phyloP scores from a whole-genome alignment of 2,329 filamentous ascomycete species.

The Pseudogymnoascus destructans region DNA sequence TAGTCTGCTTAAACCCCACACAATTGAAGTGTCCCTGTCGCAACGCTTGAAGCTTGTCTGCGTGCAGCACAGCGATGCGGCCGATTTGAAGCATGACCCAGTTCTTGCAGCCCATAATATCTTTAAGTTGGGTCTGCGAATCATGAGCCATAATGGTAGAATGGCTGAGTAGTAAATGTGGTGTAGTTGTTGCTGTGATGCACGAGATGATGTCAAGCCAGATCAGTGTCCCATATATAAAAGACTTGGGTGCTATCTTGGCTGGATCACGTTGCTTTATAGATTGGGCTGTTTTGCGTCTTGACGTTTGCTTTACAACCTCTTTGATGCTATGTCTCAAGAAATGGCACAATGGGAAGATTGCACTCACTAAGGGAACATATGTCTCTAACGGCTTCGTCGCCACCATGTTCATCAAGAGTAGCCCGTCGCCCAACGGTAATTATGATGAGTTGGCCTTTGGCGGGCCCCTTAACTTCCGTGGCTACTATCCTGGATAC shows the following conservation, averaged over 20 bases:
- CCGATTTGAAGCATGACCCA: conserved; percentile 43
- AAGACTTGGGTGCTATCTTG: conserved; percentile 19
- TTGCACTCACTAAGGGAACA: conserved; percentile 17
- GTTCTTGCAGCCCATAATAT: conserved; percentile 43
- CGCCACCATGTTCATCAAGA: conserved; percentile 22
- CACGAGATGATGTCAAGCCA: conserved; percentile 39
- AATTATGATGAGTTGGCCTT: conserved; percentile 30
- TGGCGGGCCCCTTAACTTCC: conserved; percentile 24
- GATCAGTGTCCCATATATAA: conserved; percentile 36
- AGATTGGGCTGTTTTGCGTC: conserved; percentile 31
- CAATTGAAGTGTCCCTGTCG: conserved; percentile 13
- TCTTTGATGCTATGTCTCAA: conserved; percentile 35
- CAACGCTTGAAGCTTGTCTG: conserved; percentile 40
- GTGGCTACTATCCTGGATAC: conserved; percentile 33
- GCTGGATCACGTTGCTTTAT: conserved; percentile 10
- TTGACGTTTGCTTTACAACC: conserved; percentile 36
- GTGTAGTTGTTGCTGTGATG: conserved; percentile 32
- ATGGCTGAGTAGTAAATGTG: conserved; percentile 32
- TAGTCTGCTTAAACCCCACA: conserved; percentile 12
- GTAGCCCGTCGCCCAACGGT: conserved; percentile 28
- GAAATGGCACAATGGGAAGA: conserved; percentile 15
- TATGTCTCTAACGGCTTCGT: conserved; percentile 38
- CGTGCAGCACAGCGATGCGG: conserved; percentile 39
- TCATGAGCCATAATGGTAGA: conserved; percentile 26
- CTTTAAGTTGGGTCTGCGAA: conserved; percentile 32